Conservation (phyloP, 257 asterid genomes). For the Capsicum rhomboideum region DNA sequence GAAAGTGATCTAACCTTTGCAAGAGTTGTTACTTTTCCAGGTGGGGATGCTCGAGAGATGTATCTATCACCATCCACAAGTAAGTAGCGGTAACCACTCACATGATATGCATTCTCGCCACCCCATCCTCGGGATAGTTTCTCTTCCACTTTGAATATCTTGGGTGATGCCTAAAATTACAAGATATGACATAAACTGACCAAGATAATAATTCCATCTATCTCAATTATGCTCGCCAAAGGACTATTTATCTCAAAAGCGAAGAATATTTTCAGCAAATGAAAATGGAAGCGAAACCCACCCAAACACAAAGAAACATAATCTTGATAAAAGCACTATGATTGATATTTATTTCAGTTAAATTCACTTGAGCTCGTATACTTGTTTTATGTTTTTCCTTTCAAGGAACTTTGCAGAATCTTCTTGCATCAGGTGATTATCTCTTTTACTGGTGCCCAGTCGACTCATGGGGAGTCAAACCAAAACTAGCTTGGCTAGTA, state of each 20-base stretch:
- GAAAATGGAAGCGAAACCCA: background rate
- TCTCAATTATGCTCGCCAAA: background rate
- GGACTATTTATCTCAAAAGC: background rate
- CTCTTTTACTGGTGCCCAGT: background rate
- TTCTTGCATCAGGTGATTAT: background rate
- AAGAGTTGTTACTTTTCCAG: slow-evolving; percentile 93
- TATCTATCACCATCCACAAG: slow-evolving; percentile 75
- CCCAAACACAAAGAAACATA: background rate
- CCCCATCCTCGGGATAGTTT: slow-evolving; percentile 98
- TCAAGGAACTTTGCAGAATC: background rate
- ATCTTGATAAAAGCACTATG: background rate
- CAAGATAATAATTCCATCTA: background rate
- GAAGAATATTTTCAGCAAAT: background rate
- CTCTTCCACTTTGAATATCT: slow-evolving; percentile 78
- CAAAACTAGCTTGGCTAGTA: background rate
- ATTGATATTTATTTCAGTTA: background rate
- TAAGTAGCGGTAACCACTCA: slow-evolving; percentile 87
- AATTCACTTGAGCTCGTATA: background rate
- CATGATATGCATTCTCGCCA: slow-evolving; percentile 98
- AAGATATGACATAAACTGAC: slow-evolving; percentile 5
- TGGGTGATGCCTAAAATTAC: slow-evolving; percentile 52
- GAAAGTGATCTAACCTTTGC: slow-evolving; percentile 52
- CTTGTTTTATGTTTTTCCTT: background rate
- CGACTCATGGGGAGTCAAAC: background rate
- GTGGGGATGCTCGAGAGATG: slow-evolving; percentile 88